Evolutionary conservation across 441 rosid species (phyloP).

Genomic region (Aleurites moluccanus): DNA sequence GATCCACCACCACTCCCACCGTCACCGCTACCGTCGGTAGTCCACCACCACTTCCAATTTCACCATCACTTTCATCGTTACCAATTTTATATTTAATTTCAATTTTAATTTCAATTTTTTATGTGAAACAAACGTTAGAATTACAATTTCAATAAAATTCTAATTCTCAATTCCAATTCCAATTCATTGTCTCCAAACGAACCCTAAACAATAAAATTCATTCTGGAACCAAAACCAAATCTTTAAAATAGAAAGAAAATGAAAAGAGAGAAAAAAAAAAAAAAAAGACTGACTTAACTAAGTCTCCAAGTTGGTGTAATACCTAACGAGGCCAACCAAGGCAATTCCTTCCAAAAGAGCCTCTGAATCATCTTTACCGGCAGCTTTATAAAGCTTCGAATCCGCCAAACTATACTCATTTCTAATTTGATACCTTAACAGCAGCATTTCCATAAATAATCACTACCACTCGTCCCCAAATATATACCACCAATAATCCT

Average conservation of each 20-base stretch:
- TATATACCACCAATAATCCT: constrained; percentile 17
- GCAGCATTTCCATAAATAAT: constrained; percentile 51
- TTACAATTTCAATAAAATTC: too few relatives aligned
- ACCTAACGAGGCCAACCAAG: constrained; percentile 95
- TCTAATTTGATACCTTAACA: constrained; percentile 76
- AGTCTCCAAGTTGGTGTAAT: constrained; percentile 97
- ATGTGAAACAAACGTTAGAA: too few relatives aligned
- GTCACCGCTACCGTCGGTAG: too few relatives aligned
- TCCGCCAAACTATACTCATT: constrained; percentile 78
- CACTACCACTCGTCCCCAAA: background rate
- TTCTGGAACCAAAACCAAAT: constrained; percentile 15
- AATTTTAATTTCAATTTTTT: too few relatives aligned
- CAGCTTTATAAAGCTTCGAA: constrained; percentile 71
- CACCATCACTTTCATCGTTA: too few relatives aligned
- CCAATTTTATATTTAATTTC: too few relatives aligned
- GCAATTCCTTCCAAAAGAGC: constrained; percentile 81
- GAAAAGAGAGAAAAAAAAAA: constrained; percentile 11
- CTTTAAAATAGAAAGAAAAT: background rate
- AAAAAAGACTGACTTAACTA: constrained; percentile 67
- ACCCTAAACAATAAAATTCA: constrained; percentile 22
- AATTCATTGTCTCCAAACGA: too few relatives aligned
- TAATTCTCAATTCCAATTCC: too few relatives aligned
- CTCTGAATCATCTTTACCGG: constrained; percentile 80
- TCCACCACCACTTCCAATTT: too few relatives aligned
- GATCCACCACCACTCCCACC: too few relatives aligned